Evolutionary conservation across 345 rosid species (phyloP).

Genomic region (Salix suchowensis): DNA sequence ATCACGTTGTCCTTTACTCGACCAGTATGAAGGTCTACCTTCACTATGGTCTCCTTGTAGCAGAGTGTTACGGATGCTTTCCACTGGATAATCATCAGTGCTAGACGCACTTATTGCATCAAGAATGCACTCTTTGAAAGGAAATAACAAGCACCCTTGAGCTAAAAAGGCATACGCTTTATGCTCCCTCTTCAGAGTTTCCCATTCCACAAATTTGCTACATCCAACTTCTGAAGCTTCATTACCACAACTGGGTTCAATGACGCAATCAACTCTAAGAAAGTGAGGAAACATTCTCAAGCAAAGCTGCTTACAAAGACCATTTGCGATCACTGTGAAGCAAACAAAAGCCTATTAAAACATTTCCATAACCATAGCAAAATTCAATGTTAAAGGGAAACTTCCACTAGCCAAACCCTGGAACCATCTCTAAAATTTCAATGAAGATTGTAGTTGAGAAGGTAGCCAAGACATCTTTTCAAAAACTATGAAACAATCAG

Average conservation of each 20-base stretch:
- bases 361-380: neutral
- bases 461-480: neutral
- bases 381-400: neutral
- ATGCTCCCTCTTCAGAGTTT: conserved; percentile 58
- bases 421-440: neutral
- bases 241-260: conserved; percentile 20
- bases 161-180: conserved; percentile 59
- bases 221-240: conserved; percentile 44
- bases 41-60: conserved; percentile 46
- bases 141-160: conserved; percentile 38
- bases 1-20: conserved; percentile 66
- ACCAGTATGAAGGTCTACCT: conserved; percentile 78
- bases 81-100: conserved; percentile 83
- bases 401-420: neutral
- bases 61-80: conserved; percentile 69
- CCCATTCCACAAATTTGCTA: conserved; percentile 41
- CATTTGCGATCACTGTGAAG: conserved; percentile 51
- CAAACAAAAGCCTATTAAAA: conserved; percentile 5
- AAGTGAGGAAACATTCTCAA: conserved; percentile 61
- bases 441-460: neutral
- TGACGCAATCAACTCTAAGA: conserved; percentile 39
- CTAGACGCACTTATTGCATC: conserved; percentile 78
- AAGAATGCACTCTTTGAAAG: conserved; percentile 41
- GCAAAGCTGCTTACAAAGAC: conserved; percentile 65
- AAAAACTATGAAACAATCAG: neutral